phyloP scores from a whole-genome alignment of 176 grass and related monocot species.

The Metroxylon sagu region DNA sequence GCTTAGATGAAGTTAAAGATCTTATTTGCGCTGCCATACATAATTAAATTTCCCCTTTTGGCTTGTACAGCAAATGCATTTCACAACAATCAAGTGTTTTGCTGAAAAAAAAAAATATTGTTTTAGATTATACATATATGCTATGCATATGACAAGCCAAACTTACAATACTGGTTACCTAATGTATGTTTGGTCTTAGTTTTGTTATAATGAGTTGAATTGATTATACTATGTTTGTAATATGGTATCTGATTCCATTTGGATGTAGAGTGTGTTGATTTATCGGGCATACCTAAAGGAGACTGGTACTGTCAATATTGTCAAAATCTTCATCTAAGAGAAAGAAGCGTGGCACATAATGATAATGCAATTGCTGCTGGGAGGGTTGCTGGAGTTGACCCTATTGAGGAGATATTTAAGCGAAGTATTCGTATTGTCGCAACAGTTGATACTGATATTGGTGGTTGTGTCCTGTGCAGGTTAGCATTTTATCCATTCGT shows the following conservation, averaged over 20 bases:
- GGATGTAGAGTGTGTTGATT: slow-evolving; percentile 31
- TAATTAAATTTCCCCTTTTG: too few species aligned
- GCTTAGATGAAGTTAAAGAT: too few species aligned
- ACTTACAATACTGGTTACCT: too few species aligned
- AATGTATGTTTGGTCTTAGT: too few species aligned
- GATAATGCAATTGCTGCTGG: slow-evolving; percentile 19
- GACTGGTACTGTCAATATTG: slow-evolving; percentile 35
- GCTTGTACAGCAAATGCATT: too few species aligned
- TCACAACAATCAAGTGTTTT: too few species aligned
- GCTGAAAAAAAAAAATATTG: too few species aligned
- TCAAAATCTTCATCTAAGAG: slow-evolving; percentile 22
- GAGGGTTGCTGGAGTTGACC: slow-evolving; percentile 19
- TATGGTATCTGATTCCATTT: background rate
- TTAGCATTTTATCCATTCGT: background rate
- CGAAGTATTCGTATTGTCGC: slow-evolving; percentile 26
- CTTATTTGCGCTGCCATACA: too few species aligned
- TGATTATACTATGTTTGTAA: too few species aligned
- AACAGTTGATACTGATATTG: slow-evolving; percentile 11
- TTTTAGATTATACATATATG: too few species aligned
- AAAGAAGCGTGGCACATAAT: slow-evolving; percentile 5
- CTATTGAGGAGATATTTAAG: slow-evolving; percentile 35
- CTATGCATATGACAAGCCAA: too few species aligned
- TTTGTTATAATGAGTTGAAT: too few species aligned
- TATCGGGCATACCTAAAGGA: slow-evolving; percentile 21
- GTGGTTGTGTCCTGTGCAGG: slow-evolving; percentile 32